Evolutionary conservation across 2,329 filamentous ascomycete species (phyloP).

Genomic region (Colletotrichum sp.): DNA sequence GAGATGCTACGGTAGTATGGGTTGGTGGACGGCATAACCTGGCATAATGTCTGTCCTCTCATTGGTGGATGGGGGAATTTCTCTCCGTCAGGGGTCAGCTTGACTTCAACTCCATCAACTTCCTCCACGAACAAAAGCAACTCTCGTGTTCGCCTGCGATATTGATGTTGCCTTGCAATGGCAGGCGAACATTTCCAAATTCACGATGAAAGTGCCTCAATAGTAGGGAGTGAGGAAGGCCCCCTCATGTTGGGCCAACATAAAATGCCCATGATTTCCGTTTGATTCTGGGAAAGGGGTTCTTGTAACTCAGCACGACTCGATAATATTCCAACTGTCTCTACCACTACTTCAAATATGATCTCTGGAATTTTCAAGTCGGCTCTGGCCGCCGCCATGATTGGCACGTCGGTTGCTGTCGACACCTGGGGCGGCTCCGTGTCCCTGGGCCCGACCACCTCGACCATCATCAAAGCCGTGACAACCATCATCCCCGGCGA

Average conservation of each 20-base stretch:
- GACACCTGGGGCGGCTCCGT: constrained; percentile 9
- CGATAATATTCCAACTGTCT: neutral
- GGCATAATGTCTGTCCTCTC: neutral
- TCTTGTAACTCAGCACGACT: neutral
- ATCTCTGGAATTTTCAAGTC: neutral
- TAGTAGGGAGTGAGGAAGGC: neutral
- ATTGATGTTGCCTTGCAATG: neutral
- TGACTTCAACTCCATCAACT: neutral
- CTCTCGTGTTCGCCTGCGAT: neutral
- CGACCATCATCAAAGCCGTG: constrained; percentile 40
- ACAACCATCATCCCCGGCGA: constrained; percentile 44
- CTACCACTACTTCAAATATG: neutral
- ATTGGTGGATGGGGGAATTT: neutral
- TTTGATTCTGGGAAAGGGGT: neutral
- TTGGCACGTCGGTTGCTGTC: neutral
- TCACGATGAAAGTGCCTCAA: neutral
- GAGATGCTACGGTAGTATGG: neutral
- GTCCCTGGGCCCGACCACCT: constrained; percentile 7
- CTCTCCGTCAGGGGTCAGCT: neutral
- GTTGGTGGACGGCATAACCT: neutral
- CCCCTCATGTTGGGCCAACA: neutral
- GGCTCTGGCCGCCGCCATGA: neutral
- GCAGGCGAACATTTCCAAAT: neutral
- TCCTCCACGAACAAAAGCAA: neutral
- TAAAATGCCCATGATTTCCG: neutral